phyloP scores from a whole-genome alignment of 768 basidiomycete species.

The Mycena galericulata region DNA sequence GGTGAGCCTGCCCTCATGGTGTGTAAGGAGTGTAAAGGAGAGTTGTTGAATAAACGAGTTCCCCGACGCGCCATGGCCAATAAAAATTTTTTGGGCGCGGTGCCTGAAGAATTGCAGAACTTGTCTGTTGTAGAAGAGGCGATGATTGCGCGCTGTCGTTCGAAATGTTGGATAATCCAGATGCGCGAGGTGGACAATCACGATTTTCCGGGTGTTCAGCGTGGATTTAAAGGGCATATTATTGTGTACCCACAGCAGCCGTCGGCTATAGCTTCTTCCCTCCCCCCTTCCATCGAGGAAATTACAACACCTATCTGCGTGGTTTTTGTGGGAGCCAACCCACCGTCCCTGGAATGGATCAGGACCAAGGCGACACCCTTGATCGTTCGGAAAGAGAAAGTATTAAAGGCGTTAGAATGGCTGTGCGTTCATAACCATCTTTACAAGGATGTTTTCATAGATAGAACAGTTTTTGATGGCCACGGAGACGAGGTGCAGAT shows the following conservation, averaged over 20 bases:
- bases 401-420: neutral
- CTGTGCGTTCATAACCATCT: neutral
- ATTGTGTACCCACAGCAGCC: constrained; percentile 41
- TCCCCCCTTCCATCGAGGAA: constrained; percentile 38
- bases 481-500: neutral
- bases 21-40: neutral
- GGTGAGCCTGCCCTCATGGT: neutral
- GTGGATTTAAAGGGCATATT: constrained; percentile 41
- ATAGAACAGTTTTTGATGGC: neutral
- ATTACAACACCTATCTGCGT: constrained; percentile 39
- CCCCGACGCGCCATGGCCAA: constrained; percentile 11
- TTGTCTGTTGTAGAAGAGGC: constrained; percentile 39
- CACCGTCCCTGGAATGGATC: constrained; percentile 37
- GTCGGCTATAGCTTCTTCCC: constrained; percentile 8
- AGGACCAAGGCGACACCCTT: constrained; percentile 38
- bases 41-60: neutral
- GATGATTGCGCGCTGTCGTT: constrained; percentile 41
- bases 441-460: neutral
- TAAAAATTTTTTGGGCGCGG: neutral
- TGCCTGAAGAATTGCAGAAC: neutral
- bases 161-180: constrained; percentile 30
- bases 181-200: neutral
- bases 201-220: constrained; percentile 10
- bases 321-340: constrained; percentile 37
- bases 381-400: neutral